phyloP scores from a whole-genome alignment of 331 rosid species.

The Phaseolus coccineus region DNA sequence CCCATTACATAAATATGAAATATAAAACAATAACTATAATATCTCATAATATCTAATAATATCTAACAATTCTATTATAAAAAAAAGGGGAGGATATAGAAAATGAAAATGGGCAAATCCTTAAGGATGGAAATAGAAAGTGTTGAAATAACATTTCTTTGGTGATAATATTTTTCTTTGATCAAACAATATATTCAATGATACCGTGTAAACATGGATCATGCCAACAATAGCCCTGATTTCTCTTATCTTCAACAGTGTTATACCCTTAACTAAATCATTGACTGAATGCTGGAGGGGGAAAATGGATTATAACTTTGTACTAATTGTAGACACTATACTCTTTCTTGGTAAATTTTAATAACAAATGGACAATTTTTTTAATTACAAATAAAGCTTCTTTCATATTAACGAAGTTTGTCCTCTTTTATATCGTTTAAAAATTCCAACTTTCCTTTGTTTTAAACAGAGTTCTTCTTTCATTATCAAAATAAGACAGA shows the following conservation, averaged over 20 bases:
- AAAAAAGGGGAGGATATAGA: neutral
- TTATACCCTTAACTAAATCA: constrained; percentile 24
- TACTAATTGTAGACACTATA: neutral
- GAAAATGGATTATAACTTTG: constrained; percentile 2
- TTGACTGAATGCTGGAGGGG: constrained; percentile 4
- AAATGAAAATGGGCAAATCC: constrained; percentile 4
- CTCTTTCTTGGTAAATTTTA: constrained; percentile 22
- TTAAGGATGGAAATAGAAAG: neutral
- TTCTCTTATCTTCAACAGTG: neutral
- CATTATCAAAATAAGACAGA: constrained; percentile 9
- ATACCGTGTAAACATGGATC: constrained; percentile 8
- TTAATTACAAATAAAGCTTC: constrained; percentile 3
- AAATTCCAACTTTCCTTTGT: constrained; percentile 22
- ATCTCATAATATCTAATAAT: too few species aligned
- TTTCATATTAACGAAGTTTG: constrained; percentile 1
- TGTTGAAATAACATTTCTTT: neutral
- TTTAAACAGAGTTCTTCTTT: constrained; percentile 13
- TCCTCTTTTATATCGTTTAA: neutral
- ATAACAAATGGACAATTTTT: neutral
- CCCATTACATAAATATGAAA: too few species aligned
- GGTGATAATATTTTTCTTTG: neutral
- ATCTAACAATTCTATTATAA: too few species aligned
- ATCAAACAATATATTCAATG: neutral
- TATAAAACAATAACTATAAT: too few species aligned
- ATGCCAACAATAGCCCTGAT: neutral